Conservation (phyloP, 2,329 filamentous ascomycete genomes). For the Paraconiothyrium brasiliense region DNA sequence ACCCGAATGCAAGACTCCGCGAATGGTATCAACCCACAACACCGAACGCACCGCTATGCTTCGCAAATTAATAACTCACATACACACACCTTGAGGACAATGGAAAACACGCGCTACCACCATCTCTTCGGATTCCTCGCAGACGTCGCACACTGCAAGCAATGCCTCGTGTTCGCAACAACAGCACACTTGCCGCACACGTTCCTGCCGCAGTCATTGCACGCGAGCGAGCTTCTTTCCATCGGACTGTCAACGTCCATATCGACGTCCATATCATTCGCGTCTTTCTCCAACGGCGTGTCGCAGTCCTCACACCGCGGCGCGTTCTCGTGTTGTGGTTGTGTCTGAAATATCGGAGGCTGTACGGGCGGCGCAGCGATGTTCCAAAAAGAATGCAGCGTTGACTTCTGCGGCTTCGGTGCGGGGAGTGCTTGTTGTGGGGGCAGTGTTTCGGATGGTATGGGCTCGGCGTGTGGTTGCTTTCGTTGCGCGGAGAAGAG, state of each 20-base stretch:
- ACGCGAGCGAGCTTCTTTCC: slow-evolving; percentile 45
- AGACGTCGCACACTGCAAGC: slow-evolving; percentile 52
- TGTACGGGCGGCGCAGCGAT: slow-evolving; percentile 47
- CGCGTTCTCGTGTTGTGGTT: slow-evolving; percentile 20
- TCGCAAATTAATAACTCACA: neutral
- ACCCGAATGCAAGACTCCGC: neutral
- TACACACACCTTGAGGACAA: neutral
- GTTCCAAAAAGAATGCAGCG: slow-evolving; percentile 59
- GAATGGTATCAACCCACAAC: slow-evolving; percentile 3
- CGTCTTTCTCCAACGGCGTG: slow-evolving; percentile 36
- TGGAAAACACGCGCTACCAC: slow-evolving; percentile 19
- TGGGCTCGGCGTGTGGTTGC: slow-evolving; percentile 40
- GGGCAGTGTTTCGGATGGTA: slow-evolving; percentile 33
- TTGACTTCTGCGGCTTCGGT: slow-evolving; percentile 52
- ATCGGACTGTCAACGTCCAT: slow-evolving; percentile 39
- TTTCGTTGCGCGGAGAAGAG: slow-evolving; percentile 56
- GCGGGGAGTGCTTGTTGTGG: slow-evolving; percentile 18
- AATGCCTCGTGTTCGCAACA: slow-evolving; percentile 47
- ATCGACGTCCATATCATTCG: slow-evolving; percentile 50
- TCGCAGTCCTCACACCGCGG: slow-evolving; percentile 58
- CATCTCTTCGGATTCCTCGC: slow-evolving; percentile 24
- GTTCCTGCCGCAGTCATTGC: slow-evolving; percentile 48
- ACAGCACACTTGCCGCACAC: slow-evolving; percentile 57
- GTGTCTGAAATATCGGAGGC: slow-evolving; percentile 25
- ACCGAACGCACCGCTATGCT: neutral